phyloP scores from a whole-genome alignment of 148 eudicot species.

The Silene latifolia region DNA sequence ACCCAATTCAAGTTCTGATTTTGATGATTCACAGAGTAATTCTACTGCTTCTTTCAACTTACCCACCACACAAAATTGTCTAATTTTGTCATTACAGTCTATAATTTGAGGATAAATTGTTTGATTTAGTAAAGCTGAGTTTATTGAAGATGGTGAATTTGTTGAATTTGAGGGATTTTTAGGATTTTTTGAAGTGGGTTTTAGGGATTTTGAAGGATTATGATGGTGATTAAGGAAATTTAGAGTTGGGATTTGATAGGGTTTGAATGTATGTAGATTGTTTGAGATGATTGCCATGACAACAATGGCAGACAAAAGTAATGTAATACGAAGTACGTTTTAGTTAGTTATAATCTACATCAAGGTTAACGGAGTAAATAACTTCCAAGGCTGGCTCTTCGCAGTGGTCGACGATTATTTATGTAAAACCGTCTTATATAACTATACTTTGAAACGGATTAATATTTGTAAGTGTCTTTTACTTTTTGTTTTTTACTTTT shows the following conservation, averaged over 20 bases:
- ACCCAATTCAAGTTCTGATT: conserved; percentile 36
- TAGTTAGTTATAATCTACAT: background rate
- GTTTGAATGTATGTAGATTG: background rate
- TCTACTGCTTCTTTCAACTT: conserved; percentile 48
- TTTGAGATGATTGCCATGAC: conserved; percentile 14
- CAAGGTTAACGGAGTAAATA: too few relatives aligned
- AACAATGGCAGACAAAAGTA: conserved; percentile 8
- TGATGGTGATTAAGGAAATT: background rate
- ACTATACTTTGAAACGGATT: too few relatives aligned
- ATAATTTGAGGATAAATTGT: conserved; percentile 8
- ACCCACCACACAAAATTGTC: conserved; percentile 45
- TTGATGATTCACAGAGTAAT: conserved; percentile 30
- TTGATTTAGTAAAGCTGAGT: conserved; percentile 11
- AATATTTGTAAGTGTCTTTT: too few relatives aligned
- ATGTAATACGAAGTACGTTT: background rate
- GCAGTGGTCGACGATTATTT: too few relatives aligned
- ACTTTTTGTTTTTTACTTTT: too few relatives aligned
- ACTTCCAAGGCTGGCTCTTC: too few relatives aligned
- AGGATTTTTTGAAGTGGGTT: conserved; percentile 18
- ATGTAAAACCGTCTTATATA: too few relatives aligned
- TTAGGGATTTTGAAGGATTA: background rate
- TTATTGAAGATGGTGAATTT: background rate
- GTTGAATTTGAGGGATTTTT: conserved; percentile 13
- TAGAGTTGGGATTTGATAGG: background rate
- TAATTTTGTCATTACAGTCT: conserved; percentile 35